These are phyloP conservation scores for Myxozyma neotropica DNA, from an alignment of 805 yeast genomes.

Conservation along the genomic window DNA sequence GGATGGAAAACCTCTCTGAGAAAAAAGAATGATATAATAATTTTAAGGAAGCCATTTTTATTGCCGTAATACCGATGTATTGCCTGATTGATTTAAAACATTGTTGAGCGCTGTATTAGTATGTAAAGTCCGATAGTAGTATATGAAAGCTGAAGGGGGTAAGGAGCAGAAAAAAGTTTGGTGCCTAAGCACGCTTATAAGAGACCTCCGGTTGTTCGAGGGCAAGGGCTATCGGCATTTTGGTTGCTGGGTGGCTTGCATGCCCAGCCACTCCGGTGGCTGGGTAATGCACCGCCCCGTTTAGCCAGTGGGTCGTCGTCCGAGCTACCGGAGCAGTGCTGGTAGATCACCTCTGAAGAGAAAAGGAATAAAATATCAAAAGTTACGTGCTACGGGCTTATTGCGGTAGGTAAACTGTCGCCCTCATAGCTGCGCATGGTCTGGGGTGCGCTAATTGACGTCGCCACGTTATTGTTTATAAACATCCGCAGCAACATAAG, in stretches of 20 bases:
- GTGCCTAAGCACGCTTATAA: not conserved
- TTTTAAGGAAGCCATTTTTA: constrained; percentile 15
- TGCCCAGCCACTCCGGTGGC: not conserved
- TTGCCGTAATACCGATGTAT: constrained; percentile 11
- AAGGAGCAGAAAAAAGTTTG: not conserved
- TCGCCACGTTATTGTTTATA: too few relatives aligned
- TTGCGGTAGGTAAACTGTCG: too few relatives aligned
- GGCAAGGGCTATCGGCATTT: not conserved
- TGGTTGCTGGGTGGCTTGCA: not conserved
- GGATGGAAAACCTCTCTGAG: constrained; percentile 18
- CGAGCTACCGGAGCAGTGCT: too few relatives aligned
- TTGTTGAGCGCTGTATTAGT: constrained; percentile 1
- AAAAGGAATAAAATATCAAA: too few relatives aligned
- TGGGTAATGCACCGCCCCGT: too few relatives aligned
- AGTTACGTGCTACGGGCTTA: too few relatives aligned
- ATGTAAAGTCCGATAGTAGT: not conserved
- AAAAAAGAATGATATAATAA: constrained; percentile 13
- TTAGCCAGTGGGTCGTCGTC: too few relatives aligned
- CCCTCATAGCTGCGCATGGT: too few relatives aligned
- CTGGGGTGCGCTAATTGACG: too few relatives aligned
- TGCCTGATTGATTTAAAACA: constrained; percentile 14
- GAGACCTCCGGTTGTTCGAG: not conserved
- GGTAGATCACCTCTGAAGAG: too few relatives aligned
- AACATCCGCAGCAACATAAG: too few relatives aligned
- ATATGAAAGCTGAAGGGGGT: constrained; percentile 1